These are phyloP conservation scores for Lanmaoa pseudosensibilis DNA, from an alignment of 768 basidiomycete genomes.

Conservation along the genomic window DNA sequence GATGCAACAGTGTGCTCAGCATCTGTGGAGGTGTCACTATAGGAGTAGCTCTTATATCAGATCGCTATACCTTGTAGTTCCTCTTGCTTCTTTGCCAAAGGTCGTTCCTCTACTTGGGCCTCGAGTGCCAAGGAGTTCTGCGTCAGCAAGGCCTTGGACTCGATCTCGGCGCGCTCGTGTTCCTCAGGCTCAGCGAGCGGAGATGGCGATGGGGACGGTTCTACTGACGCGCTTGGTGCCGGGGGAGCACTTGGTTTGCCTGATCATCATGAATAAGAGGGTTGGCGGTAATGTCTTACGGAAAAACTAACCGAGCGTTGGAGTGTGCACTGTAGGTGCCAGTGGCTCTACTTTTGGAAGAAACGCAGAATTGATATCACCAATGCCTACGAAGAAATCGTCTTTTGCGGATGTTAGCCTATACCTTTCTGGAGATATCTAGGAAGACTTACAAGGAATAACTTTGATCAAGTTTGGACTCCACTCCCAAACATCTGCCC, in stretches of 20 bases:
- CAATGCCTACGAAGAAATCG: slow-evolving; percentile 97
- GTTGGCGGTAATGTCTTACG: not conserved
- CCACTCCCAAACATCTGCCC: slow-evolving; percentile 98
- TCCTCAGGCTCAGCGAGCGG: slow-evolving; percentile 34
- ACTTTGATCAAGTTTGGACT: slow-evolving; percentile 96
- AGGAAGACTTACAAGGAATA: slow-evolving; percentile 74
- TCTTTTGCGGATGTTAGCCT: slow-evolving; percentile 47
- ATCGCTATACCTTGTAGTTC: slow-evolving; percentile 54
- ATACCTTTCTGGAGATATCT: not conserved
- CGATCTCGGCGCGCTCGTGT: slow-evolving; percentile 44
- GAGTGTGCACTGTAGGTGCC: slow-evolving; percentile 23
- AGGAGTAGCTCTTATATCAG: slow-evolving; percentile 4
- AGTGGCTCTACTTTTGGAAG: slow-evolving; percentile 72
- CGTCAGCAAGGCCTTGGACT: slow-evolving; percentile 58
- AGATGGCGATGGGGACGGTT: slow-evolving; percentile 10
- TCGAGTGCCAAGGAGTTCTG: slow-evolving; percentile 77
- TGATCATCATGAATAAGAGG: slow-evolving; percentile 19
- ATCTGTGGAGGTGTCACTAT: slow-evolving; percentile 9
- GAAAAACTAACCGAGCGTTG: slow-evolving; percentile 25
- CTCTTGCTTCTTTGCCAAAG: slow-evolving; percentile 86
- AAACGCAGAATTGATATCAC: slow-evolving; percentile 96
- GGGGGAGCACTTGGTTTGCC: slow-evolving; percentile 18
- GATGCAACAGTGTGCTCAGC: slow-evolving; percentile 15
- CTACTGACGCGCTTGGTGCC: slow-evolving; percentile 18
- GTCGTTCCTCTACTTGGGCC: slow-evolving; percentile 82